Base-by-base conservation (phyloP, 257 asterid species). In the Ilex asprella region DNA sequence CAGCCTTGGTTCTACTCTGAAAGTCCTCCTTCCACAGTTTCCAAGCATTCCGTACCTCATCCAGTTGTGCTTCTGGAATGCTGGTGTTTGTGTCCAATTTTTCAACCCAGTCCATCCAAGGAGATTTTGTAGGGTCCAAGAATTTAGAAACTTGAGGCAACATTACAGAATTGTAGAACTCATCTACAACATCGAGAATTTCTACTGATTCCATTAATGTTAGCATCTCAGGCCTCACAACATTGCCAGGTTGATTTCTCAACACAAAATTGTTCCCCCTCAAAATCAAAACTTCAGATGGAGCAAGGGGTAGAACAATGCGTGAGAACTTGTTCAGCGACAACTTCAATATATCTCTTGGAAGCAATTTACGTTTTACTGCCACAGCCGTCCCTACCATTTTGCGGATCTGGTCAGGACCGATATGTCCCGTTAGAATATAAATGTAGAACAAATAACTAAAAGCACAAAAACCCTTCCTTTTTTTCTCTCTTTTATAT, bases 331-430 rank as follows among this genome's bases (percentile, higher is more conserved):
- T 89, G 82, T 75, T 70, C 30, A 92, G 80, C 3, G 99, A 89
- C 61, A 89, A 57, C 53, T 70, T 66, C 70, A 92, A 16, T 65
- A 79, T 65, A 59, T 92, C 99, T 61, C 71, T 74, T 11, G 97
- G 97, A 59, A 92, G 91, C 61, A 92, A 69, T 56, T 72, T 68
- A 12, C 95, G 88, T 70, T 89, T 89, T 59, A 89, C 61, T 43
- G 99, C 97, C 41, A 92, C 80, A 7, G 96, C 96, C 8, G 96
- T 83, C 51, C 96, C 97, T 13, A 92, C 82, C 95, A 92, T 92
- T 85, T 92, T 89, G 67, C 99, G 87, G 75, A 92, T 92, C 96
- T 87, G 90, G 39, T 35, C 5, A 65, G 29, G 46, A 47, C 16
- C 53, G 75, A 69, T 58, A 58, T 56, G 67, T 44, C 58, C 58